These are phyloP conservation scores for Penicillium robsamsonii DNA, from an alignment of 495 filamentous ascomycete genomes.

Conservation along the genomic window DNA sequence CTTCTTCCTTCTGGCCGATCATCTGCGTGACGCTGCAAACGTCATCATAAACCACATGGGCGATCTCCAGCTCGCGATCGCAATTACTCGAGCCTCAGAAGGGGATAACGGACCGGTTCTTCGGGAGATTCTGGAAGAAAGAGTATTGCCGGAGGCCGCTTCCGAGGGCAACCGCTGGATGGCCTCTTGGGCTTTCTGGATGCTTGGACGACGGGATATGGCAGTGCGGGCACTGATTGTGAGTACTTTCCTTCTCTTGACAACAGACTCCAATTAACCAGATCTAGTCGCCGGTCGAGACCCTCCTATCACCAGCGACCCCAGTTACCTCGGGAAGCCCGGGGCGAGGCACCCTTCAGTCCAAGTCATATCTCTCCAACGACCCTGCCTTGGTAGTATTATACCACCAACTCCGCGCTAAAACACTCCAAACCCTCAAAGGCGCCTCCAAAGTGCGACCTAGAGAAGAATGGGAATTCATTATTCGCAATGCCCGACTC, in stretches of 20 bases:
- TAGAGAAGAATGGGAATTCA: constrained; percentile 81
- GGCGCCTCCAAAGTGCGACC: constrained; percentile 81
- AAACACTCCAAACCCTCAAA: constrained; percentile 79
- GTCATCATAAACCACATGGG: constrained; percentile 80
- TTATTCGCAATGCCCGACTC: constrained; percentile 81
- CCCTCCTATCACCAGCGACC: constrained; percentile 51
- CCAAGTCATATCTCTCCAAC: constrained; percentile 79
- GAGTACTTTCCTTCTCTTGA: constrained; percentile 10
- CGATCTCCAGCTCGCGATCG: constrained; percentile 88
- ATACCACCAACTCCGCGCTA: constrained; percentile 82
- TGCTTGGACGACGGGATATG: constrained; percentile 78
- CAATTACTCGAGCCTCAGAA: constrained; percentile 83
- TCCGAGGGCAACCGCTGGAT: constrained; percentile 88
- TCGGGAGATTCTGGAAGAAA: constrained; percentile 71
- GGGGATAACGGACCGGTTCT: constrained; percentile 79
- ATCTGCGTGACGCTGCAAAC: constrained; percentile 78
- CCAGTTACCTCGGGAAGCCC: constrained; percentile 47
- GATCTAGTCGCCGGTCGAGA: constrained; percentile 70
- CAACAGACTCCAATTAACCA: constrained; percentile 7
- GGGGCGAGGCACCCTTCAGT: constrained; percentile 52
- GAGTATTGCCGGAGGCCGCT: constrained; percentile 73
- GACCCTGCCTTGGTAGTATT: constrained; percentile 86
- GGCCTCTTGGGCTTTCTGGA: constrained; percentile 94
- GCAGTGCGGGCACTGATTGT: constrained; percentile 80
- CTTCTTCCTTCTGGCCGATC: constrained; percentile 90